phyloP scores from a whole-genome alignment of 2,329 filamentous ascomycete genomes.

The Pseudogymnoascus sp. region DNA sequence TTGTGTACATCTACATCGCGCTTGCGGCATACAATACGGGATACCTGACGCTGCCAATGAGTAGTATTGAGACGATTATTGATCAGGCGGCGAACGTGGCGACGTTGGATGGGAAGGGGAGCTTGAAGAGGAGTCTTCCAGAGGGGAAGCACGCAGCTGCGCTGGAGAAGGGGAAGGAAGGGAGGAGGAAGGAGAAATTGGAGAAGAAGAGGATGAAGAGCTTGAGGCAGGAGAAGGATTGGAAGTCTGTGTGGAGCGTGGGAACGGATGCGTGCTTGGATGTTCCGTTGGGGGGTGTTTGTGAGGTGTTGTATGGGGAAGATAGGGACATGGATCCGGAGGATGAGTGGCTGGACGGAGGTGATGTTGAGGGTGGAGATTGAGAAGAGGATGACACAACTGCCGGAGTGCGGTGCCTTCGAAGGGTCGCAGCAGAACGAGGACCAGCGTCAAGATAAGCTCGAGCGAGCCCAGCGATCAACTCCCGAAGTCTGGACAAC shows the following conservation, averaged over 20 bases:
- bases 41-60: conserved; percentile 73
- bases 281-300: conserved; percentile 87
- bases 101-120: conserved; percentile 65
- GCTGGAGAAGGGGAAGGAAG: conserved; percentile 31
- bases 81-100: conserved; percentile 85
- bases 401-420: background rate
- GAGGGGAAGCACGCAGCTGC: conserved; percentile 28
- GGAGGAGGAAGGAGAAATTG: conserved; percentile 28
- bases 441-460: background rate
- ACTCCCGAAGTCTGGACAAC: background rate
- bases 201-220: conserved; percentile 30
- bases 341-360: conserved; percentile 10
- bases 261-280: conserved; percentile 98
- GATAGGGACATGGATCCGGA: conserved; percentile 30
- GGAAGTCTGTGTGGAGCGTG: conserved; percentile 79
- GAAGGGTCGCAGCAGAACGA: background rate
- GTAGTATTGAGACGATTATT: conserved; percentile 78
- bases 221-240: conserved; percentile 45
- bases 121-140: conserved; percentile 32
- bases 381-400: background rate
- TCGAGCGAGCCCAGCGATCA: background rate
- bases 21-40: conserved; percentile 86
- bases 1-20: conserved; percentile 91
- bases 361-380: conserved; percentile 10
- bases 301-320: conserved; percentile 82